Evolutionary conservation across 495 filamentous ascomycete species (phyloP).

Genomic region (Penicillium pancosmium): DNA sequence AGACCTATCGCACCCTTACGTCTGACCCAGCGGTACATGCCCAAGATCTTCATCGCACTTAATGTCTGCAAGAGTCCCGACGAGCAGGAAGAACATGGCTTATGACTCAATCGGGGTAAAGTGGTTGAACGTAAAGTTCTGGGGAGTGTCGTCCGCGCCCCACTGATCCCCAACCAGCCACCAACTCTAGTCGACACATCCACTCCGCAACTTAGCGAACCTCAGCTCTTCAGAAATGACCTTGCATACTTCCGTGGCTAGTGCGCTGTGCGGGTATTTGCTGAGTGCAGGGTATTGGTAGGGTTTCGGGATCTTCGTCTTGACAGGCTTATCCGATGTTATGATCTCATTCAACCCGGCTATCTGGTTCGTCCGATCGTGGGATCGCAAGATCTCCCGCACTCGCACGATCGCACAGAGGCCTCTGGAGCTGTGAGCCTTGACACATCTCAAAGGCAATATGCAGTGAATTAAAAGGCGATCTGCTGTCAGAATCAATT

Average conservation of each 20-base stretch:
- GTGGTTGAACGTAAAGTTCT: slow-evolving; percentile 1
- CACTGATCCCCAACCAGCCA: slow-evolving; percentile 1
- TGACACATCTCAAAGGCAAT: neutral
- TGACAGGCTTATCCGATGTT: neutral
- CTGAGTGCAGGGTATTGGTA: neutral
- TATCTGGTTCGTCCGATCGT: slow-evolving; percentile 17
- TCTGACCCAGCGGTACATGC: slow-evolving; percentile 5
- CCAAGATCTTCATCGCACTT: slow-evolving; percentile 10
- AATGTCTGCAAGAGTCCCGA: neutral
- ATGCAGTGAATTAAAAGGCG: neutral
- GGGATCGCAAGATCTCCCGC: slow-evolving; percentile 1
- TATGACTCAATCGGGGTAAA: slow-evolving; percentile 8
- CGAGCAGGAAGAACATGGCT: neutral
- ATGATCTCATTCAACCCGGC: slow-evolving; percentile 6
- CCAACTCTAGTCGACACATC: slow-evolving; percentile 2
- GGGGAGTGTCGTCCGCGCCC: slow-evolving; percentile 2
- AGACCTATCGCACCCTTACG: slow-evolving; percentile 25
- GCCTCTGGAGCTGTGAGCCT: neutral
- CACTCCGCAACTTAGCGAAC: neutral
- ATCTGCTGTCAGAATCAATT: neutral
- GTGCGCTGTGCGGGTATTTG: neutral
- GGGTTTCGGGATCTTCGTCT: slow-evolving; percentile 7
- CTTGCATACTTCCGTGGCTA: slow-evolving; percentile 17
- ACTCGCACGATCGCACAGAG: slow-evolving; percentile 3
- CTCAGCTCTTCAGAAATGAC: neutral